Conservation (phyloP, 768 basidiomycete species). For the Lyophyllum decastes region DNA sequence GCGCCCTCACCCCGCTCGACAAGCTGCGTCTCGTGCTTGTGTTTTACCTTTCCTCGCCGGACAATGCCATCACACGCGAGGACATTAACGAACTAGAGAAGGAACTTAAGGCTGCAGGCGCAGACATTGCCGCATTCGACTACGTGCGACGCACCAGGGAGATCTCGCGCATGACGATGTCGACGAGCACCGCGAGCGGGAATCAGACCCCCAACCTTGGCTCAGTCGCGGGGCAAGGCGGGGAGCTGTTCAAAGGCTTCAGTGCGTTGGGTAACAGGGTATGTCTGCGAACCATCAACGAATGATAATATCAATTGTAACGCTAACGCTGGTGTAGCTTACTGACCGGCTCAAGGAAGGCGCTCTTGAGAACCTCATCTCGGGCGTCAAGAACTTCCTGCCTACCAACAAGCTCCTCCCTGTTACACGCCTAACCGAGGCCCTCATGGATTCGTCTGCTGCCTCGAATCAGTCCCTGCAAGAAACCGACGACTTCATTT, state of each 20-base stretch:
- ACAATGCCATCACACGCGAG: slow-evolving; percentile 81
- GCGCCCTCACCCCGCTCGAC: slow-evolving; percentile 71
- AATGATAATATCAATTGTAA: not conserved
- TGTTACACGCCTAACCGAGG: slow-evolving; percentile 90
- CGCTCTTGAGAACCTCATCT: slow-evolving; percentile 95
- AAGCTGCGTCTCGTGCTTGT: slow-evolving; percentile 94
- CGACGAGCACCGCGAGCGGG: slow-evolving; percentile 55
- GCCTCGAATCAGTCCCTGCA: slow-evolving; percentile 93
- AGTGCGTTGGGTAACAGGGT: slow-evolving; percentile 90
- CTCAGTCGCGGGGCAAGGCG: slow-evolving; percentile 62
- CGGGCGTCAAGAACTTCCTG: slow-evolving; percentile 96
- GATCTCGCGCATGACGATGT: slow-evolving; percentile 88
- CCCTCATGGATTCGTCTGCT: slow-evolving; percentile 94
- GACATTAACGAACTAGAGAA: slow-evolving; percentile 87
- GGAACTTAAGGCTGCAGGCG: slow-evolving; percentile 81
- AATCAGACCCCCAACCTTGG: slow-evolving; percentile 69
- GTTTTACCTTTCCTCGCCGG: slow-evolving; percentile 88
- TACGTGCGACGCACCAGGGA: slow-evolving; percentile 92
- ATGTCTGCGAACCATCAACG: slow-evolving; percentile 21
- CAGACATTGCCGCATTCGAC: slow-evolving; percentile 81
- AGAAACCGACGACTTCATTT: slow-evolving; percentile 95
- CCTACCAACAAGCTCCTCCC: slow-evolving; percentile 93
- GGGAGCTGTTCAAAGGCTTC: slow-evolving; percentile 92
- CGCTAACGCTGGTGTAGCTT: slow-evolving; percentile 49
- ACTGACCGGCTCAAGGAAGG: slow-evolving; percentile 93